Conservation (phyloP, 164 flowering plant genomes). For the Vitis amurensis region DNA sequence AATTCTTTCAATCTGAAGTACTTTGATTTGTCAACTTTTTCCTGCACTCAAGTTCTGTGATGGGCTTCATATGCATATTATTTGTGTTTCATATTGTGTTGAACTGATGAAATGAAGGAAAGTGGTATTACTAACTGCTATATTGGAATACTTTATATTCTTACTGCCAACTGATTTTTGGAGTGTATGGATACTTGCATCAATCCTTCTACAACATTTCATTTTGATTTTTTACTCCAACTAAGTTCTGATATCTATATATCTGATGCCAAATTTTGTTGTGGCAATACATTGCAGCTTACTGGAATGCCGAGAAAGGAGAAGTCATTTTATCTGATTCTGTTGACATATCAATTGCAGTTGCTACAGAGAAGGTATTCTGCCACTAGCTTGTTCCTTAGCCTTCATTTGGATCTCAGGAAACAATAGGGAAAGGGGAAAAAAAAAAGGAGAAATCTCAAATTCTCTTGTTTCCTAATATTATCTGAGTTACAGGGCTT, state of each 20-base stretch:
- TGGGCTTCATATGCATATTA: too few relatives aligned
- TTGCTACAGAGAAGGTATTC: slow-evolving; percentile 94
- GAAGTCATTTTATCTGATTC: slow-evolving; percentile 63
- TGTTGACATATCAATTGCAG: slow-evolving; percentile 94
- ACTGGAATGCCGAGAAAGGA: slow-evolving; percentile 77
- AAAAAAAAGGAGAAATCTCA: too few relatives aligned
- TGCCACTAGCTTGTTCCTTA: background rate
- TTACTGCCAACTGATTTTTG: too few relatives aligned
- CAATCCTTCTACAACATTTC: background rate
- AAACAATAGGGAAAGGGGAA: too few relatives aligned
- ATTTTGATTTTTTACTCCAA: background rate
- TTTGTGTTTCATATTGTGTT: too few relatives aligned
- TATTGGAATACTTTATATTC: background rate
- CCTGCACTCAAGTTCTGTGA: too few relatives aligned
- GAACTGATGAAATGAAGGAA: too few relatives aligned
- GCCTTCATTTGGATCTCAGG: too few relatives aligned
- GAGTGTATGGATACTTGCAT: too few relatives aligned
- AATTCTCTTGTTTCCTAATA: too few relatives aligned
- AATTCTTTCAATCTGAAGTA: too few relatives aligned
- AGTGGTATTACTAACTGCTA: background rate
- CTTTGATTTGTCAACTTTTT: too few relatives aligned
- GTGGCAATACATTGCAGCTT: slow-evolving; percentile 46
- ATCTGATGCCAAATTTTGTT: background rate
- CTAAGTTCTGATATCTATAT: background rate
- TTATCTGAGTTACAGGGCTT: slow-evolving; percentile 62